Evolutionary conservation across 2,329 filamentous ascomycete genomes (phyloP).

Genomic region (Aspergillus floridensis): DNA sequence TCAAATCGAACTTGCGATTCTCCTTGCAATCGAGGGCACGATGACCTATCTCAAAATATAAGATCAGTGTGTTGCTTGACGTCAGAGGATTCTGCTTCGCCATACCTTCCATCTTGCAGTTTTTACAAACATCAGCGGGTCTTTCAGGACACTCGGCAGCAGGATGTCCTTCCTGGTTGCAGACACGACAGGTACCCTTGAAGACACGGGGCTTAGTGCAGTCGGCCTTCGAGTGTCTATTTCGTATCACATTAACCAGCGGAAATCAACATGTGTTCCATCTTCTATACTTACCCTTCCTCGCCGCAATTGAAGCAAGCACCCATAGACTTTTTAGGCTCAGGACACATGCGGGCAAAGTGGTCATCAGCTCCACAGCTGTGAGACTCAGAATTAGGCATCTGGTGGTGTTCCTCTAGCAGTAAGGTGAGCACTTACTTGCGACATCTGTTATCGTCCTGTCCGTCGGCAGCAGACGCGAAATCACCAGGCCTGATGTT

Average conservation of each 20-base stretch:
- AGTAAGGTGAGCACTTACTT: slow-evolving; percentile 30
- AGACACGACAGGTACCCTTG: slow-evolving; percentile 47
- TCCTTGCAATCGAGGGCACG: slow-evolving; percentile 45
- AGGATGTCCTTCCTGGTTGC: slow-evolving; percentile 47
- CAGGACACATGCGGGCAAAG: slow-evolving; percentile 45
- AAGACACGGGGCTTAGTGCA: slow-evolving; percentile 49
- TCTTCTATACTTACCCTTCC: slow-evolving; percentile 34
- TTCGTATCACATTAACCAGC: slow-evolving; percentile 1
- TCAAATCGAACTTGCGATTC: slow-evolving; percentile 45
- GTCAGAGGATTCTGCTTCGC: not conserved
- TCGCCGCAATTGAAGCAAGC: slow-evolving; percentile 45
- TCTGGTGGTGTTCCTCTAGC: not conserved
- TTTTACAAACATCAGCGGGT: slow-evolving; percentile 45
- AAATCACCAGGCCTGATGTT: slow-evolving; percentile 14
- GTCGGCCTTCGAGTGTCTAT: slow-evolving; percentile 44
- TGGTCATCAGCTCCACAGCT: slow-evolving; percentile 39
- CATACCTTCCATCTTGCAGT: slow-evolving; percentile 47
- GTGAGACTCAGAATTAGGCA: not conserved
- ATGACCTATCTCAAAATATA: slow-evolving; percentile 35
- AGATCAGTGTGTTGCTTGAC: not conserved
- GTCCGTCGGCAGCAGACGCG: slow-evolving; percentile 1
- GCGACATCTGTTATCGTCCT: slow-evolving; percentile 31
- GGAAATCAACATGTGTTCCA: not conserved
- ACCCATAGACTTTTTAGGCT: slow-evolving; percentile 36
- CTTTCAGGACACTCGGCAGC: slow-evolving; percentile 46